Evolutionary conservation across 176 grass and related monocot genomes (phyloP).

Genomic region (Triticum monococcum): DNA sequence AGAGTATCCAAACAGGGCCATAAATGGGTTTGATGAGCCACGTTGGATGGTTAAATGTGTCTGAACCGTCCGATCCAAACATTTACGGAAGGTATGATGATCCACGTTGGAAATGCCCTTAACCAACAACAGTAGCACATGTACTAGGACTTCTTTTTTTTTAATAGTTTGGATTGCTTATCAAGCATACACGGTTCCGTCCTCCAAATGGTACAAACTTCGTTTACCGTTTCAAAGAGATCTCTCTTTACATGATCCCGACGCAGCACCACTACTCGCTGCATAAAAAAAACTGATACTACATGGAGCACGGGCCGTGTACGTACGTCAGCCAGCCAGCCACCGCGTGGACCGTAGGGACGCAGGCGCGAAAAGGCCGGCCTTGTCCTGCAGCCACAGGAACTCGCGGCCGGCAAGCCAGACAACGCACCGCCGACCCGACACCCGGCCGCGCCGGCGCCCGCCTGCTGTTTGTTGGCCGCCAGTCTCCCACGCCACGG

Average conservation of each 20-base stretch:
- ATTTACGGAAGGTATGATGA: too few species aligned
- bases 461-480: background rate
- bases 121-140: background rate
- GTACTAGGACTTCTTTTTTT: background rate
- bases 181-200: too few species aligned
- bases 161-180: too few species aligned
- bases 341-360: background rate
- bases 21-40: too few species aligned
- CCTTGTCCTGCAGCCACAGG: background rate
- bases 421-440: background rate
- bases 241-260: too few species aligned
- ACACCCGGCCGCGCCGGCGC: constrained; percentile 1
- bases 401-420: background rate
- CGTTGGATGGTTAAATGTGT: too few species aligned
- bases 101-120: background rate
- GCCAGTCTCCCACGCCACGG: background rate
- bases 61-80: too few species aligned
- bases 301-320: background rate
- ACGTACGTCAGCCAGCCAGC: background rate
- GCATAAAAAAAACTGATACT: too few species aligned
- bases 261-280: too few species aligned
- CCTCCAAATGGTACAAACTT: too few species aligned
- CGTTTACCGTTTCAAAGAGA: too few species aligned
- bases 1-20: too few species aligned
- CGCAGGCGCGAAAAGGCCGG: background rate